Percentiles rank a stretch among this genome's conserved stretches.
phyloP scores from a whole-genome alignment of 371 early-diverging fungal species.

The Zychaea mexicana region DNA sequence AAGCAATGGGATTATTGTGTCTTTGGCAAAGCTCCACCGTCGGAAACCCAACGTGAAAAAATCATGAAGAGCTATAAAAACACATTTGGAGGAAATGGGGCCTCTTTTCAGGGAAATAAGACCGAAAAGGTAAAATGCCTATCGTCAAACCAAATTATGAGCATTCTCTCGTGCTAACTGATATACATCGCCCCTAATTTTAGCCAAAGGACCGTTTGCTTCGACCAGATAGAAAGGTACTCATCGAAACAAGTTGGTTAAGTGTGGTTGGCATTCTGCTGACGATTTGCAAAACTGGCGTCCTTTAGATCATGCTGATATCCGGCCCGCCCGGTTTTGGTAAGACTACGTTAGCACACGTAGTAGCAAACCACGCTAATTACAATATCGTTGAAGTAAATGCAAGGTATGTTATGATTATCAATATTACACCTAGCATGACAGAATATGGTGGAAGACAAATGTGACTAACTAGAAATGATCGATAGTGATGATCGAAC shows the following conservation, averaged over 20 bases:
- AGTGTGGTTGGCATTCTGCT: neutral
- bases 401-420: constrained; percentile 83
- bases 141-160: neutral
- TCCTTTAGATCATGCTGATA: constrained; percentile 79
- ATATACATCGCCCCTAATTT: neutral
- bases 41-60: constrained; percentile 39
- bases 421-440: neutral
- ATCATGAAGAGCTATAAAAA: constrained; percentile 27
- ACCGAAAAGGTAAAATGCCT: constrained; percentile 9
- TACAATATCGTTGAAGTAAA: constrained; percentile 96
- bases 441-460: neutral
- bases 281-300: no score
- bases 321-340: constrained; percentile 98
- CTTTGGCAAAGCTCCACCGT: constrained; percentile 57
- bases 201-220: constrained; percentile 51
- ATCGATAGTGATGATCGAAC: constrained; percentile 91
- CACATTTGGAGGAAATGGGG: constrained; percentile 23
- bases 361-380: constrained; percentile 91
- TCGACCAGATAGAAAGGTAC: constrained; percentile 70
- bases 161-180: neutral
- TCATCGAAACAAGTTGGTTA: neutral
- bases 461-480: neutral
- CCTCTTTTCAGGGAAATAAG: constrained; percentile 9
- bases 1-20: constrained; percentile 97
- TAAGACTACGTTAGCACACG: constrained; percentile 98